Conservation (phyloP, 306 rosid genomes). For the Alnus glutinosa region DNA sequence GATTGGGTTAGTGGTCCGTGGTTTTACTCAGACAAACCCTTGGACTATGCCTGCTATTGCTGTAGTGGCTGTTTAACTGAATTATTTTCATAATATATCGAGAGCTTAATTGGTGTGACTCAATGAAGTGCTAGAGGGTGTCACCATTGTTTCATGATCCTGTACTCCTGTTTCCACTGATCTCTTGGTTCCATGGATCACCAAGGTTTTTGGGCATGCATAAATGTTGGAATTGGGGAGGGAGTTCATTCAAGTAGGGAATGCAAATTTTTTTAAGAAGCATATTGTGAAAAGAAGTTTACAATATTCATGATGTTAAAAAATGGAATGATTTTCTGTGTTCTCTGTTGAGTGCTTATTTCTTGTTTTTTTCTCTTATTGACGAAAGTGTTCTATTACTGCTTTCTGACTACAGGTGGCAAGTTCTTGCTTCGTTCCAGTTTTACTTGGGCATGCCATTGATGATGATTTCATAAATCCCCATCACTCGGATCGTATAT, state of each 20-base stretch:
- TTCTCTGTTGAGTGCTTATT: neutral
- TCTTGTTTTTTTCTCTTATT: conserved; percentile 9
- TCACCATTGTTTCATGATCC: neutral
- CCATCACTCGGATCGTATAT: conserved; percentile 87
- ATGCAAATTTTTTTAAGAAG: neutral
- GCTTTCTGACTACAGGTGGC: conserved; percentile 63
- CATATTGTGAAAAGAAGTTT: neutral
- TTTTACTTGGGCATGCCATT: conserved; percentile 80
- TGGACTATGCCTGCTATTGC: conserved; percentile 3
- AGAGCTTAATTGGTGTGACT: conserved; percentile 3
- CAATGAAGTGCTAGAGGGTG: neutral
- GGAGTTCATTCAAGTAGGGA: neutral
- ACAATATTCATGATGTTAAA: neutral
- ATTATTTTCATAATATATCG: neutral
- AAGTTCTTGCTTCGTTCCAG: conserved; percentile 83
- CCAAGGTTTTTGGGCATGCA: neutral
- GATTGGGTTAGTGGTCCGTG: neutral
- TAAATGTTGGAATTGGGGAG: neutral
- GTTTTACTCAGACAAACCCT: conserved; percentile 2
- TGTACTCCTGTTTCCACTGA: neutral
- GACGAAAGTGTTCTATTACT: conserved; percentile 22
- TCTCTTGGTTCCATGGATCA: too few relatives aligned
- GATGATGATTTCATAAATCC: conserved; percentile 96
- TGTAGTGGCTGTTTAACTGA: neutral
- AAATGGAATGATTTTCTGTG: neutral